phyloP scores from a whole-genome alignment of 2,329 filamentous ascomycete species.

The Paecilomyces formosus region DNA sequence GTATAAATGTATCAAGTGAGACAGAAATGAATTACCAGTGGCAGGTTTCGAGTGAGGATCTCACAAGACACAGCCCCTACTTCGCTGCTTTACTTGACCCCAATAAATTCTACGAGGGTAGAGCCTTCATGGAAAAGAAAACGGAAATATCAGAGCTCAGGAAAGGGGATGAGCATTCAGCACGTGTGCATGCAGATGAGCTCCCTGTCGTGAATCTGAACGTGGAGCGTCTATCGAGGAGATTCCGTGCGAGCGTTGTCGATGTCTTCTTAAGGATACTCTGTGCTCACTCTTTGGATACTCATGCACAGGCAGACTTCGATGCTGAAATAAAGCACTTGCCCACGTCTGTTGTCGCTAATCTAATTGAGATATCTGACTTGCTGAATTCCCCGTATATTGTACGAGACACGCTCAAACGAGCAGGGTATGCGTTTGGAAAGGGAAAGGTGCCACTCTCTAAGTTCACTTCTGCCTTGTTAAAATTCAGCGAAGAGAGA shows the following conservation, averaged over 20 bases:
- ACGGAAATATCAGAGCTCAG: conserved; percentile 7
- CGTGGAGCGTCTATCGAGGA: conserved; percentile 15
- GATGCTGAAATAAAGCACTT: conserved; percentile 18
- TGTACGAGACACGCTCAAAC: conserved; percentile 15
- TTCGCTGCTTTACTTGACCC: conserved; percentile 34
- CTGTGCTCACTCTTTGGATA: conserved; percentile 18
- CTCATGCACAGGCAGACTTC: conserved; percentile 12
- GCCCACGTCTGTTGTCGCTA: conserved; percentile 23
- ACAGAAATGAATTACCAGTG: conserved; percentile 15
- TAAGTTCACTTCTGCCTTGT: conserved; percentile 16
- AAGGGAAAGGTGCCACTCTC: conserved; percentile 17
- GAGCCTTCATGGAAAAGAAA: conserved; percentile 20
- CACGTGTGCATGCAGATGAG: background rate
- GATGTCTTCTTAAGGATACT: conserved; percentile 26
- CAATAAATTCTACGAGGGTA: conserved; percentile 35
- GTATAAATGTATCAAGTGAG: conserved; percentile 3
- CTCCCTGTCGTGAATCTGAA: conserved; percentile 23
- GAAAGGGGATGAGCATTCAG: background rate
- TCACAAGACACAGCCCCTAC: conserved; percentile 29
- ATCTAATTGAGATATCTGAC: conserved; percentile 25
- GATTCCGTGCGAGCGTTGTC: conserved; percentile 23
- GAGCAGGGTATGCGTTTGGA: conserved; percentile 21
- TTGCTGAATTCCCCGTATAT: conserved; percentile 24
- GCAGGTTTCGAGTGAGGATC: conserved; percentile 23
- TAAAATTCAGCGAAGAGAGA: conserved; percentile 29